Evolutionary conservation across 2,329 filamentous ascomycete species (phyloP).

Genomic region (Nothomitra cinnamomea): DNA sequence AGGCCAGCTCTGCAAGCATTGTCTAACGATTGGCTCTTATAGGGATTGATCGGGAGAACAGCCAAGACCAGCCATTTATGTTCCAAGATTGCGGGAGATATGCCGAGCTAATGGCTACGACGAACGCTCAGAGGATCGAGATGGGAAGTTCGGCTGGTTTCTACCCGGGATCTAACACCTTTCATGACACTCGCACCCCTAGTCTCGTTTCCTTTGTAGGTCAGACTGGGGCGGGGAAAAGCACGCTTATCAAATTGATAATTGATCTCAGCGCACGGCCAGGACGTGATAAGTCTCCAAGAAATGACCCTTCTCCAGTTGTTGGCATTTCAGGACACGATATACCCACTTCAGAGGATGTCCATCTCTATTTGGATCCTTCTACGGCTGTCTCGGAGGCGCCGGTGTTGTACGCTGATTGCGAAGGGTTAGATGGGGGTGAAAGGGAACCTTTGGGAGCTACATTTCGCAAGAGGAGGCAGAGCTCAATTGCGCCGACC

Average conservation of each 20-base stretch:
- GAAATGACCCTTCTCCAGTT: slow-evolving; percentile 24
- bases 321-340: slow-evolving; percentile 26
- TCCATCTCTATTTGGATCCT: slow-evolving; percentile 35
- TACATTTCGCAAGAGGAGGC: slow-evolving; percentile 8
- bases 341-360: slow-evolving; percentile 32
- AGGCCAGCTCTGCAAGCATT: background rate
- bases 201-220: slow-evolving; percentile 28
- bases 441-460: slow-evolving; percentile 21
- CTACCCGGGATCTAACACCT: background rate
- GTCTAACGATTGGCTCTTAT: background rate
- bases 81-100: slow-evolving; percentile 29
- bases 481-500: slow-evolving; percentile 4
- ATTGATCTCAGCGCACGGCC: slow-evolving; percentile 20
- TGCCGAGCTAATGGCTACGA: slow-evolving; percentile 23
- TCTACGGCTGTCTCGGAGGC: slow-evolving; percentile 21
- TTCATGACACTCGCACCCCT: slow-evolving; percentile 17
- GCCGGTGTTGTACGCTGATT: slow-evolving; percentile 34
- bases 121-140: slow-evolving; percentile 11
- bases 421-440: slow-evolving; percentile 34
- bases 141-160: background rate
- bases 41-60: background rate
- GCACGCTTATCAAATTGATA: slow-evolving; percentile 31
- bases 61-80: slow-evolving; percentile 13
- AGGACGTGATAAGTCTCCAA: slow-evolving; percentile 15
- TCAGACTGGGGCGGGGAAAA: slow-evolving; percentile 31